These are phyloP conservation scores for Elongisporangium anandrum DNA, from an alignment of 352 stramenopile genomes.

Conservation along the genomic window DNA sequence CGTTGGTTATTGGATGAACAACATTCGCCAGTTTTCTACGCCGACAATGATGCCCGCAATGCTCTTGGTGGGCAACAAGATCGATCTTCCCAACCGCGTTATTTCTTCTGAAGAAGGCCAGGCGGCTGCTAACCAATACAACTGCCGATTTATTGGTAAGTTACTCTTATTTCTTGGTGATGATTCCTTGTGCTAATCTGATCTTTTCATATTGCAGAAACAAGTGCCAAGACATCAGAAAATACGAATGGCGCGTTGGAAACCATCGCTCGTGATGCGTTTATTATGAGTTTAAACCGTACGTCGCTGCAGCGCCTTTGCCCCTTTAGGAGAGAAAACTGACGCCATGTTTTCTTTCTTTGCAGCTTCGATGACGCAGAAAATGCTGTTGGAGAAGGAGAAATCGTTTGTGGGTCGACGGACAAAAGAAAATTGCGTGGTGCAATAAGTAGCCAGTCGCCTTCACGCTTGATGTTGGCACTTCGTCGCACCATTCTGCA, in stretches of 20 bases:
- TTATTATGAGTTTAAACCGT: slow-evolving; percentile 86
- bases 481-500: not conserved
- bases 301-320: slow-evolving; percentile 20
- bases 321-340: too few species aligned
- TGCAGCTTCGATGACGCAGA: slow-evolving; percentile 69
- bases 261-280: slow-evolving; percentile 82
- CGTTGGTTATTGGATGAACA: slow-evolving; percentile 95
- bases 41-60: slow-evolving; percentile 70
- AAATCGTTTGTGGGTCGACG: slow-evolving; percentile 63
- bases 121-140: slow-evolving; percentile 77
- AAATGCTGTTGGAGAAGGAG: slow-evolving; percentile 75
- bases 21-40: slow-evolving; percentile 88
- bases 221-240: slow-evolving; percentile 85
- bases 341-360: slow-evolving; percentile 8
- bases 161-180: not conserved
- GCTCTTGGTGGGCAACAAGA: slow-evolving; percentile 91
- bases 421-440: slow-evolving; percentile 81
- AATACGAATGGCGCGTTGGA: slow-evolving; percentile 85
- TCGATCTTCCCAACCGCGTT: slow-evolving; percentile 85
- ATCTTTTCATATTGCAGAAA: slow-evolving; percentile 44
- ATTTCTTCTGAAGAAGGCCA: slow-evolving; percentile 77
- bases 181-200: slow-evolving; percentile 8
- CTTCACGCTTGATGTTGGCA: not conserved
- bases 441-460: slow-evolving; percentile 31
- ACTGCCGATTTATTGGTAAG: slow-evolving; percentile 84